Base-by-base conservation (phyloP, 179 eudicot species). In the Pouteria campechiana region DNA sequence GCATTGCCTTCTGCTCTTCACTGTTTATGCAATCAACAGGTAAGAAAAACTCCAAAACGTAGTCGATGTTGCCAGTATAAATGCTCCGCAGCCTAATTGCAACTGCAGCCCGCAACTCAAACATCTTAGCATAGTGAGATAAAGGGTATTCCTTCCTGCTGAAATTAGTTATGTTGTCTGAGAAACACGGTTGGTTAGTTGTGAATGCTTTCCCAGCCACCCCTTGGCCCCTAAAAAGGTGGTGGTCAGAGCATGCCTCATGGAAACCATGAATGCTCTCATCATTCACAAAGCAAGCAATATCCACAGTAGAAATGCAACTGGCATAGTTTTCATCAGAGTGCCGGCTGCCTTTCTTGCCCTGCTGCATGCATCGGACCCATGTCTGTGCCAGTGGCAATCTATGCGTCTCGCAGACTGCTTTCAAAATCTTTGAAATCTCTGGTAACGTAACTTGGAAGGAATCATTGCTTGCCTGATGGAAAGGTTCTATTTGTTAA, bases 381-480 rank as follows among this genome's bases (percentile, higher is more conserved):
- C 96, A 82, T 11, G 85, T 70, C 63, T 75, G 85, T 50, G 83
- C 89, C 41, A 86, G 63, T 29, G 93, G 96, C 41, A 86, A 60
- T 9, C 57, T 28, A 28, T 75, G 72, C 12, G 48, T 55, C 17
- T 82, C 73, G 32, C 77, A 73, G 32, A 74, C 69, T 2, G 57
- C 52, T 67, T 49, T 71, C 37, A 86, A 25, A 29, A 60, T 55
- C 28, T 57, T 44, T 29, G 9, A 14, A 24, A 86, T 68, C 63
- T 86, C 89, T n/a, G 59, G 48, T 22, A 60, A 33, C 45, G 61
- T 70, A 44, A 49, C 48, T 45, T 66, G 55, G 45, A 54, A 43
- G 13, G 69, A 49, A 11, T 57, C 72, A 42, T 59, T 54, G 22
- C 50, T 43, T 33, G 19, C 72, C 93, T 82, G 67, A 45, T 32